phyloP scores from a whole-genome alignment of 768 basidiomycete species.

The Tremella mesenterica region DNA sequence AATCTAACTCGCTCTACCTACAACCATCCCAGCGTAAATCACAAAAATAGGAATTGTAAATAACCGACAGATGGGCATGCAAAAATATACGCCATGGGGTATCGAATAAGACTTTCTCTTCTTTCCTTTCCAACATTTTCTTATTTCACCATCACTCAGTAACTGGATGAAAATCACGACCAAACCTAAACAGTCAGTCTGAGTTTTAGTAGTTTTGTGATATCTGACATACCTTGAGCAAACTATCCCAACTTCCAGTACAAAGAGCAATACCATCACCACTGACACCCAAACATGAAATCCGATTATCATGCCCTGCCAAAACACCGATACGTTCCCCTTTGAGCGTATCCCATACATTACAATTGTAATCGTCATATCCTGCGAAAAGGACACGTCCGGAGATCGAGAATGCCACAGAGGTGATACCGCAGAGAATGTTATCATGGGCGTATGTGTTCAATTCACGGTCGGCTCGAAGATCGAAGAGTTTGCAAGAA shows the following conservation, averaged over 20 bases:
- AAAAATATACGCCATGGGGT: too few species aligned
- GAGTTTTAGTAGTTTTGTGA: too few species aligned
- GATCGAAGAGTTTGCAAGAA: constrained; percentile 94
- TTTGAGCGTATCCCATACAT: constrained; percentile 98
- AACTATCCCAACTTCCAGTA: constrained; percentile 97
- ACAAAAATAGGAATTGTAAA: too few species aligned
- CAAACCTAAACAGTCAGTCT: constrained; percentile 7
- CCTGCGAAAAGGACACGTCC: constrained; percentile 96
- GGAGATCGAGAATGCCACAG: constrained; percentile 95
- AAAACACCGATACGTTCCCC: constrained; percentile 96
- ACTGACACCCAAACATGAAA: constrained; percentile 91
- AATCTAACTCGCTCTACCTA: too few species aligned
- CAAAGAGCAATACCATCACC: constrained; percentile 97
- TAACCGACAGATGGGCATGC: too few species aligned
- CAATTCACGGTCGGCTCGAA: constrained; percentile 91
- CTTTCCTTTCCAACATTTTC: too few species aligned
- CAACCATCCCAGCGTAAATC: too few species aligned
- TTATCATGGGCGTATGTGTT: constrained; percentile 98
- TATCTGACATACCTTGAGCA: constrained; percentile 64
- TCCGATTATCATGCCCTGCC: constrained; percentile 95
- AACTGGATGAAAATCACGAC: too few species aligned
- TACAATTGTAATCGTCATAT: constrained; percentile 99
- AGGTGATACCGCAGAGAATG: constrained; percentile 96
- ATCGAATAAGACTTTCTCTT: too few species aligned
- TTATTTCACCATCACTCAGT: too few species aligned